These are phyloP conservation scores for Rhodotorula sp. DNA, from an alignment of 1,284 basidiomycete species.

Conservation along the genomic window DNA sequence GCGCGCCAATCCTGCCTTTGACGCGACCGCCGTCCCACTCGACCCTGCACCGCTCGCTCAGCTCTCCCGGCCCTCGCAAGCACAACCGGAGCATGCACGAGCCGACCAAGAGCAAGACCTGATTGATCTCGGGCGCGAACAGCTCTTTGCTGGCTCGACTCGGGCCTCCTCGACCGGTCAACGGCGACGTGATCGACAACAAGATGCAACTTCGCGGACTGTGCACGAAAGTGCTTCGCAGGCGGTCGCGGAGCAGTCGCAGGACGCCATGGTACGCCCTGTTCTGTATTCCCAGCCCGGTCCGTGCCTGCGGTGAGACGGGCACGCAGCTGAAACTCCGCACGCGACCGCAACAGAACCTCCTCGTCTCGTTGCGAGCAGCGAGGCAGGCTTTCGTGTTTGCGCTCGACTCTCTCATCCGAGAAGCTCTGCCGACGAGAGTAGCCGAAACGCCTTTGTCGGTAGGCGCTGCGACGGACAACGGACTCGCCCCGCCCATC, in stretches of 20 bases:
- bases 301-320: no score
- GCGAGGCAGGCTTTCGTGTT: conserved; percentile 37
- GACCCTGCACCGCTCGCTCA: conserved; percentile 3
- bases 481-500: not conserved
- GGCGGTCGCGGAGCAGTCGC: not conserved
- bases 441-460: no score
- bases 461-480: not conserved
- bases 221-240: no score
- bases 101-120: conserved; percentile 6
- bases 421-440: not conserved
- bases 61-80: not conserved
- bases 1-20: not conserved
- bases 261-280: not conserved
- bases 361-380: conserved; percentile 21
- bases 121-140: conserved; percentile 30
- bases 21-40: conserved; percentile 13
- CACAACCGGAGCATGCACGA: no score
- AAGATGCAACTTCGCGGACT: not conserved
- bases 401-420: conserved; percentile 29
- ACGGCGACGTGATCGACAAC: no score
- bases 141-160: conserved; percentile 28
- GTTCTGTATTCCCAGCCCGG: not conserved
- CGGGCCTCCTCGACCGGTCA: no score
- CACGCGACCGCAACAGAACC: conserved; percentile 11
- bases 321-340: not conserved